phyloP scores from a whole-genome alignment of 306 rosid species.

The Rubus parviflorus region DNA sequence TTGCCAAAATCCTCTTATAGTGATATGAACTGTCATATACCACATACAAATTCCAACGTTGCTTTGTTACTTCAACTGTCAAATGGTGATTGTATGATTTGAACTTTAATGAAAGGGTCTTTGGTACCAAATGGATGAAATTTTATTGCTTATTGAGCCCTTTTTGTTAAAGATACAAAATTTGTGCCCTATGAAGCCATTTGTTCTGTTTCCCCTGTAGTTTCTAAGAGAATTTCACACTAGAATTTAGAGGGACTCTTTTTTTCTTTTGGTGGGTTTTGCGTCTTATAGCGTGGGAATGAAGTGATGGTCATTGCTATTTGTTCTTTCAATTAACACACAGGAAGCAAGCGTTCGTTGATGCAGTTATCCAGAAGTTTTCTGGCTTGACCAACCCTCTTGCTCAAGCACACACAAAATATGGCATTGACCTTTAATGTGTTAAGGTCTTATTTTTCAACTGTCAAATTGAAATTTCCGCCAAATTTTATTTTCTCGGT shows the following conservation, averaged over 20 bases:
- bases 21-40: neutral
- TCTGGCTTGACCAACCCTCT: neutral
- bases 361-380: neutral
- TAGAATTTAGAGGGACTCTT: neutral
- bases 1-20: neutral
- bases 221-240: neutral
- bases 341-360: neutral
- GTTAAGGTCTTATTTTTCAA: neutral
- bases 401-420: neutral
- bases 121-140: neutral
- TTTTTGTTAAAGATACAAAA: neutral
- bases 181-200: neutral
- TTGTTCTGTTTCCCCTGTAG: neutral
- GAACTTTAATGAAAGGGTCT: neutral
- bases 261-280: neutral
- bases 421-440: conserved; percentile 8
- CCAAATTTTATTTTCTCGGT: neutral
- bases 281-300: neutral
- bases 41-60: neutral
- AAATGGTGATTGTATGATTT: neutral
- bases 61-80: neutral
- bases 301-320: conserved; percentile 1
- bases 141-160: neutral
- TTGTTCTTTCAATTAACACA: neutral
- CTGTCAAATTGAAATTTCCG: neutral